Evolutionary conservation across 2,329 filamentous ascomycete species (phyloP).

Genomic region (Phialophora verrucosa): DNA sequence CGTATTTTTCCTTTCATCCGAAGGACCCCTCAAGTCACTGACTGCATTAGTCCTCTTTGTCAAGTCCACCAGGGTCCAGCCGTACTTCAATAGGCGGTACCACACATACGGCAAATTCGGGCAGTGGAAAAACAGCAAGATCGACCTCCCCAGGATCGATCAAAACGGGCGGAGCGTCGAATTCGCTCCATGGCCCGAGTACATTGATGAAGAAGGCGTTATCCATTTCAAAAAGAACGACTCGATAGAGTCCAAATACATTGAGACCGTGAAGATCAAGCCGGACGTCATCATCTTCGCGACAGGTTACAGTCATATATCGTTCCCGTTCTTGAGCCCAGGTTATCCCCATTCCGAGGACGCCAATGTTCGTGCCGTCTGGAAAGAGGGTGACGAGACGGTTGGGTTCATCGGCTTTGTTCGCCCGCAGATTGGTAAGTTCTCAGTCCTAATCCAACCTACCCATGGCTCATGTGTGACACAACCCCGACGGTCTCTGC

Average conservation of each 20-base stretch:
- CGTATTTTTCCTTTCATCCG: background rate
- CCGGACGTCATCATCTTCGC: slow-evolving; percentile 18
- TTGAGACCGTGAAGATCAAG: slow-evolving; percentile 15
- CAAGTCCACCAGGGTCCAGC: slow-evolving; percentile 19
- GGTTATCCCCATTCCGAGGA: slow-evolving; percentile 18
- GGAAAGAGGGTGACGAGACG: slow-evolving; percentile 21
- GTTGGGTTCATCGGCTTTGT: slow-evolving; percentile 24
- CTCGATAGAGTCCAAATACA: slow-evolving; percentile 14
- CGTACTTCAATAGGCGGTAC: slow-evolving; percentile 18
- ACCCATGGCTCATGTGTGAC: background rate
- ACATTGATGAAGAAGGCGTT: slow-evolving; percentile 19
- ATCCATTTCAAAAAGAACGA: slow-evolving; percentile 24
- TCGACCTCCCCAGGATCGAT: slow-evolving; percentile 16
- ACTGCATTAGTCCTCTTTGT: slow-evolving; percentile 15
- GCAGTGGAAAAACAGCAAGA: slow-evolving; percentile 7
- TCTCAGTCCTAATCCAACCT: background rate
- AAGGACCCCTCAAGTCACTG: background rate
- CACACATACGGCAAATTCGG: slow-evolving; percentile 1
- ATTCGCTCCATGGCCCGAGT: slow-evolving; percentile 20
- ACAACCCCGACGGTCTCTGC: background rate
- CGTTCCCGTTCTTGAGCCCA: slow-evolving; percentile 15
- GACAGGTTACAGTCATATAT: slow-evolving; percentile 16
- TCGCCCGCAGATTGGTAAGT: slow-evolving; percentile 18
- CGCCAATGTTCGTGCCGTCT: slow-evolving; percentile 13
- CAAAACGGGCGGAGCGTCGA: slow-evolving; percentile 13